Conservation (phyloP, 371 early-diverging fungal species). For the Vairimorpha necatrix region DNA sequence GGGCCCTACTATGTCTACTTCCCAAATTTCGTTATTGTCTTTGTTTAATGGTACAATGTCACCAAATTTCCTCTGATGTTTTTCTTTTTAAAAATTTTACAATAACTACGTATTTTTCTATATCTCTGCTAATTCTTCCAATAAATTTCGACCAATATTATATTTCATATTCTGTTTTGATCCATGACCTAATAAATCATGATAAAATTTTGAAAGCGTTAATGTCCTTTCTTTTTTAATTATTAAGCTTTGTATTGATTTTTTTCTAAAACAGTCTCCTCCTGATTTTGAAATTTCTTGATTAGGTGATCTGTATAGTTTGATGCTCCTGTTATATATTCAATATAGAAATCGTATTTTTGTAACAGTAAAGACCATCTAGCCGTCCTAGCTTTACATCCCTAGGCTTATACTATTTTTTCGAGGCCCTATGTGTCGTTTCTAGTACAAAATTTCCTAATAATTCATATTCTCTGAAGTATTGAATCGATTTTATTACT, state of each 20-base stretch:
- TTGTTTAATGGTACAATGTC: background rate
- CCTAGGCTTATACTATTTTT: background rate
- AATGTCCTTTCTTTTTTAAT: no score
- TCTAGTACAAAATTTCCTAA: conserved; percentile 5
- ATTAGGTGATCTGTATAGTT: conserved; percentile 19
- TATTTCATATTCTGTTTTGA: conserved; percentile 14
- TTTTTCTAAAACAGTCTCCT: background rate
- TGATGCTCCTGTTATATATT: conserved; percentile 17
- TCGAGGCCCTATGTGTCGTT: conserved; percentile 24
- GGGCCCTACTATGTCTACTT: conserved; percentile 22
- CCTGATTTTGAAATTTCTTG: background rate
- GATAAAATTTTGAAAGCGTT: no score
- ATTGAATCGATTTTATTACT: conserved; percentile 4
- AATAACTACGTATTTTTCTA: background rate
- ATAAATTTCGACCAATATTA: background rate
- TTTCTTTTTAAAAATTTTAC: conserved; percentile 12
- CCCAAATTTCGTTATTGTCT: conserved; percentile 11
- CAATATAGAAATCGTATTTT: conserved; percentile 28
- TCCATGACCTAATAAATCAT: conserved; percentile 12
- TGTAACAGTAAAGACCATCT: conserved; percentile 13
- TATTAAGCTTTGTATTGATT: background rate
- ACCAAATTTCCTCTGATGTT: background rate
- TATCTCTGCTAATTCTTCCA: conserved; percentile 6
- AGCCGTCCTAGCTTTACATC: background rate
- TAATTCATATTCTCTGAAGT: conserved; percentile 28